These are phyloP conservation scores for Eutrema japonicum DNA, from an alignment of 345 rosid species.

Conservation along the genomic window DNA sequence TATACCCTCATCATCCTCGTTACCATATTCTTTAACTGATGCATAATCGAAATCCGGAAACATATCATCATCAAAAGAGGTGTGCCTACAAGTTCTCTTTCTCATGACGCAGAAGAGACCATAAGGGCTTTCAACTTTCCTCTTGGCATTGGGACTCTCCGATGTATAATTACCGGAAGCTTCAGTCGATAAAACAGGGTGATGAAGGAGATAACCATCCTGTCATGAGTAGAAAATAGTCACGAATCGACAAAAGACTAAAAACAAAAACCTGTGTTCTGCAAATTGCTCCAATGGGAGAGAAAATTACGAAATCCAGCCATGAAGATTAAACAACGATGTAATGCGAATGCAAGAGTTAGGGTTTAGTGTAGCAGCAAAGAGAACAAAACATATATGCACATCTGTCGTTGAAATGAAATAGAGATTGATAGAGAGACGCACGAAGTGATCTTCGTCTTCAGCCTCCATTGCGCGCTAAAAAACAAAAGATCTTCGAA, in stretches of 20 bases:
- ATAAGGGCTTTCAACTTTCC: constrained; percentile 29
- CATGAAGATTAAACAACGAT: no score
- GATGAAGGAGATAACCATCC: constrained; percentile 4
- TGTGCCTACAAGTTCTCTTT: constrained; percentile 27
- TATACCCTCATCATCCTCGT: no score
- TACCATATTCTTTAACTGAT: not conserved
- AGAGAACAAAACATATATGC: not conserved
- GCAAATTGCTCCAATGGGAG: no score
- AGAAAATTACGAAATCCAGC: no score
- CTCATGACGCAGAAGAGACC: constrained; percentile 37
- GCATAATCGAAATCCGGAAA: constrained; percentile 6
- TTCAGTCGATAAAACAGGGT: not conserved
- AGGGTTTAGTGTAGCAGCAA: not conserved
- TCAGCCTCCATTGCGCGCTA: not conserved
- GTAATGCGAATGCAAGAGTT: not conserved
- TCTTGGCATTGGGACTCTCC: constrained; percentile 30
- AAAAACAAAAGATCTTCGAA: no score
- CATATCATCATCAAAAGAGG: not conserved
- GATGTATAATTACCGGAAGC: not conserved
- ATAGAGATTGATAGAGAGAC: not conserved
- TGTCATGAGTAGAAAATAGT: not conserved
- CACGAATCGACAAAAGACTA: not conserved
- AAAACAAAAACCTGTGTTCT: not conserved
- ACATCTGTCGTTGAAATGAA: not conserved
- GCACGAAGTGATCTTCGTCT: not conserved